Conservation (phyloP, 1,284 basidiomycete genomes). For the Heterobasidion annosum region DNA sequence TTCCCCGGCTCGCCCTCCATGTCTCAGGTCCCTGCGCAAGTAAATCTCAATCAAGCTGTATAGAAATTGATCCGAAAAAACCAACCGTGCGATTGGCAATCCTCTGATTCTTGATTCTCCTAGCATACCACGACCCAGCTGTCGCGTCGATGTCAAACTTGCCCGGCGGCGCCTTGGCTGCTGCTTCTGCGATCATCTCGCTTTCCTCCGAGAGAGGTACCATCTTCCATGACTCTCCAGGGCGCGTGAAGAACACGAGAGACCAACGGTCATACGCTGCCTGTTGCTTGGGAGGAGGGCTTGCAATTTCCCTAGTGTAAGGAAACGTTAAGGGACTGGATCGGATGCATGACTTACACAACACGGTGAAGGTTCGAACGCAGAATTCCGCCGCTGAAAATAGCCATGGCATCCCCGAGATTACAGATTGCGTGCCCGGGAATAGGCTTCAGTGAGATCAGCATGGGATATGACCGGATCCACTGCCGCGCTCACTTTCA, state of each 20-base stretch:
- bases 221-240: constrained; percentile 18
- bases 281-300: constrained; percentile 22
- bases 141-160: constrained; percentile 17
- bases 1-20: constrained; percentile 1
- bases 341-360: background rate
- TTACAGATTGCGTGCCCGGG: constrained; percentile 22
- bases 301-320: constrained; percentile 2
- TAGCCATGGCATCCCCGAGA: constrained; percentile 28
- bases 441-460: constrained; percentile 17
- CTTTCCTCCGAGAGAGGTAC: constrained; percentile 16
- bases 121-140: constrained; percentile 17
- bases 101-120: constrained; percentile 2
- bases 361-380: constrained; percentile 18
- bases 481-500: constrained; percentile 31
- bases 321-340: background rate
- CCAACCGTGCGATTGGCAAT: background rate
- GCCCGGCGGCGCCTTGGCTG: constrained; percentile 8
- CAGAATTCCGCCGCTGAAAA: constrained; percentile 32
- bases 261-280: constrained; percentile 21
- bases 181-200: constrained; percentile 17
- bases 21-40: background rate
- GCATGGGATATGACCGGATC: no score
- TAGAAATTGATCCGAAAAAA: background rate
- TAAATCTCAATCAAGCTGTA: background rate
- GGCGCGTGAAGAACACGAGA: constrained; percentile 28